These are phyloP conservation scores for Paraconiothyrium brasiliense DNA, from an alignment of 2,329 filamentous ascomycete species.

Conservation along the genomic window DNA sequence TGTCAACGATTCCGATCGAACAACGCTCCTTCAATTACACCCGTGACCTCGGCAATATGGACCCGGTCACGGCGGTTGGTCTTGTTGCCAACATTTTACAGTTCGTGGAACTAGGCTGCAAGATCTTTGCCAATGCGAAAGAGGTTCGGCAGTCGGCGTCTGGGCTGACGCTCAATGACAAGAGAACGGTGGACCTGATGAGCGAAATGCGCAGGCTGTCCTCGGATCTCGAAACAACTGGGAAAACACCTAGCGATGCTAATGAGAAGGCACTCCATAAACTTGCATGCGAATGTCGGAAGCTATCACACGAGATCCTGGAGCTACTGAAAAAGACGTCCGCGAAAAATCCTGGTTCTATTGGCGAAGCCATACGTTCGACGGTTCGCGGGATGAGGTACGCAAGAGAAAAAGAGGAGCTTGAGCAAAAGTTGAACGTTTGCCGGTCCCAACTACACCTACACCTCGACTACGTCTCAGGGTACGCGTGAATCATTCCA, in stretches of 20 bases:
- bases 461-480: conserved; percentile 1
- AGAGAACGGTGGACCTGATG: neutral
- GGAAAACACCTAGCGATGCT: neutral
- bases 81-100: conserved; percentile 17
- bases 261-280: conserved; percentile 7
- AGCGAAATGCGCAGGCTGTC: conserved; percentile 1
- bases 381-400: neutral
- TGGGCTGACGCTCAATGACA: conserved; percentile 12
- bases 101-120: conserved; percentile 15
- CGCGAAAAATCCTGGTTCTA: neutral
- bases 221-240: neutral
- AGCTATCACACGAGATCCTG: conserved; percentile 5
- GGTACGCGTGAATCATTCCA: neutral
- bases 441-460: conserved; percentile 8
- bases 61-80: conserved; percentile 14
- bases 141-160: conserved; percentile 13
- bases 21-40: neutral
- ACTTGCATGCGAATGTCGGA: conserved; percentile 3
- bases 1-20: neutral
- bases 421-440: neutral
- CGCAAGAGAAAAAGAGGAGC: neutral
- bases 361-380: neutral
- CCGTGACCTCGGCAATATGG: conserved; percentile 21
- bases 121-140: conserved; percentile 12
- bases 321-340: neutral